Evolutionary conservation across 2,329 filamentous ascomycete species (phyloP).

Genomic region (Phialophora macrospora): DNA sequence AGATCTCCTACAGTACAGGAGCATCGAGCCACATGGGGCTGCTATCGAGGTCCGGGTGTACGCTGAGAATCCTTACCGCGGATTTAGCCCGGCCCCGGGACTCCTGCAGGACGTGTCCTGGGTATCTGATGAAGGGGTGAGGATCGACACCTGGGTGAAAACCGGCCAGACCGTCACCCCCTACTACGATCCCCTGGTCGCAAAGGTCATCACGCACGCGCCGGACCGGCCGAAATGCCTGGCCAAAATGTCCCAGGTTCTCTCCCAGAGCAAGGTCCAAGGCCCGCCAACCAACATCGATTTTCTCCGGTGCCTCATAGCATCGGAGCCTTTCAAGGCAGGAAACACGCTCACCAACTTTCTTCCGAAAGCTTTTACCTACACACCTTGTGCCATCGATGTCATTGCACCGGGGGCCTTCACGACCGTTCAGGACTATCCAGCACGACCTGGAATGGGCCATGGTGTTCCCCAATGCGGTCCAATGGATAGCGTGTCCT

Average conservation of each 20-base stretch:
- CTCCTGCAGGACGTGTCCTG: conserved; percentile 63
- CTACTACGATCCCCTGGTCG: conserved; percentile 63
- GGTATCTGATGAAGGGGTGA: conserved; percentile 52
- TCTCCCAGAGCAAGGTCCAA: conserved; percentile 54
- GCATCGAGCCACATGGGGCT: conserved; percentile 49
- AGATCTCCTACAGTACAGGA: conserved; percentile 50
- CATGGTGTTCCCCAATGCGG: conserved; percentile 64
- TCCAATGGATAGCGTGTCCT: conserved; percentile 65
- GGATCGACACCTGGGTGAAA: conserved; percentile 68
- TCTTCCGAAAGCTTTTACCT: conserved; percentile 56
- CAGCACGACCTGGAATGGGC: conserved; percentile 59
- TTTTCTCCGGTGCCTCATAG: conserved; percentile 58
- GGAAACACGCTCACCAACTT: conserved; percentile 64
- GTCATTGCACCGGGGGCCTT: conserved; percentile 61
- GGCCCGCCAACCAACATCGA: conserved; percentile 64
- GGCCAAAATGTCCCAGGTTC: conserved; percentile 49
- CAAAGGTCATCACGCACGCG: conserved; percentile 63
- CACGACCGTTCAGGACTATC: conserved; percentile 64
- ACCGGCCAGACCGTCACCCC: conserved; percentile 61
- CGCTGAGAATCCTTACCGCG: conserved; percentile 62
- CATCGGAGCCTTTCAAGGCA: conserved; percentile 49
- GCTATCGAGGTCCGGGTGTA: conserved; percentile 62
- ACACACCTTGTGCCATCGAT: conserved; percentile 58
- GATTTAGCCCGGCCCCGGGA: conserved; percentile 65
- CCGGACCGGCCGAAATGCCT: conserved; percentile 50